phyloP scores from a whole-genome alignment of 179 eudicot species.

The Patellifolia procumbens region DNA sequence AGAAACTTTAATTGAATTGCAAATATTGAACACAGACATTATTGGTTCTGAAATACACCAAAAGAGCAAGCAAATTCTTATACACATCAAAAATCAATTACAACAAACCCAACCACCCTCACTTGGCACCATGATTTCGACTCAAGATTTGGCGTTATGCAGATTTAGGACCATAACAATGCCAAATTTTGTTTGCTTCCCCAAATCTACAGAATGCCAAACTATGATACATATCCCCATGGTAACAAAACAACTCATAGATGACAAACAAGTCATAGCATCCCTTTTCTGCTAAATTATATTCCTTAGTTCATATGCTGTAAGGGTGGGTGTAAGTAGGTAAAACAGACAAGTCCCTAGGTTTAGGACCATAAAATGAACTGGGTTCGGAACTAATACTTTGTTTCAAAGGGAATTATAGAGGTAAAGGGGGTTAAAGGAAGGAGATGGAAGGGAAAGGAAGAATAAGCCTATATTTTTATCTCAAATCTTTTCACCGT shows the following conservation, averaged over 20 bases:
- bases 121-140: slow-evolving; percentile 8
- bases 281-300: slow-evolving; percentile 2
- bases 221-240: slow-evolving; percentile 3
- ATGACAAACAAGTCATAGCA: not conserved
- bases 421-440: too few species aligned
- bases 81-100: slow-evolving; percentile 7
- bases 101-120: not conserved
- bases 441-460: too few species aligned
- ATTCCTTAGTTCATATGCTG: not conserved
- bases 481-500: too few species aligned
- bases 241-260: not conserved
- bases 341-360: not conserved
- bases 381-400: not conserved
- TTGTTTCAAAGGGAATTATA: too few species aligned
- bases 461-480: too few species aligned
- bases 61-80: slow-evolving; percentile 1
- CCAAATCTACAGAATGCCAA: slow-evolving; percentile 20
- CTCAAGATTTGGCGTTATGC: slow-evolving; percentile 9
- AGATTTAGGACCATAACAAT: not conserved
- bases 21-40: too few species aligned
- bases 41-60: slow-evolving; percentile 10
- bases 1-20: too few species aligned
- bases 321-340: not conserved
- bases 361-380: too few species aligned
- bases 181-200: not conserved